phyloP scores from a whole-genome alignment of 352 stramenopile genomes.

The Globisporangium cylindrosporum region DNA sequence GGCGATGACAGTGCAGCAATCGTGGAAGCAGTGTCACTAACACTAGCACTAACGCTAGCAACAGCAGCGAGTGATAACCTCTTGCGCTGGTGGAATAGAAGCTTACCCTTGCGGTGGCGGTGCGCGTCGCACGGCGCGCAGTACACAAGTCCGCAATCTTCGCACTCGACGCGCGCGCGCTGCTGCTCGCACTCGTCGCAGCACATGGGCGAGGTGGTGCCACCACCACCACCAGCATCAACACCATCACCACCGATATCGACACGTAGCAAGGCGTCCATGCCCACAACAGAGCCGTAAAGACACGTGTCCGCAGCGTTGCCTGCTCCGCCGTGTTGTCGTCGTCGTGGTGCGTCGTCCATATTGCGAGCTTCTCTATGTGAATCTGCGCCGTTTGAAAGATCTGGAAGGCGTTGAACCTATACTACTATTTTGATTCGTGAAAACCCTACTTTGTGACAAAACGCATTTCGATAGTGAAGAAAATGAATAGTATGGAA shows the following conservation, averaged over 20 bases:
- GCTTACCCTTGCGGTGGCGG: constrained; percentile 80
- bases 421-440: too few species aligned
- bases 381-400: not conserved
- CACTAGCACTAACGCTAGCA: not conserved
- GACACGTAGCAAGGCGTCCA: constrained; percentile 24
- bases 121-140: constrained; percentile 61
- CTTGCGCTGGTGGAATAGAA: constrained; percentile 61
- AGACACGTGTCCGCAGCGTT: constrained; percentile 28
- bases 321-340: too few species aligned
- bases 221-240: not conserved
- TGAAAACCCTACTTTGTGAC: too few species aligned
- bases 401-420: not conserved
- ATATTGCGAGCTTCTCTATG: not conserved
- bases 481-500: too few species aligned
- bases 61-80: constrained; percentile 1
- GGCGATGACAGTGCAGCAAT: not conserved
- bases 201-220: constrained; percentile 10
- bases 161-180: constrained; percentile 43
- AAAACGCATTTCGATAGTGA: too few species aligned
- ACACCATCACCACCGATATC: not conserved
- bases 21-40: not conserved
- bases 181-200: constrained; percentile 78
- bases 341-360: not conserved
- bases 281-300: constrained; percentile 40
- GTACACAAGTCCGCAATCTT: constrained; percentile 76